Evolutionary conservation across 208 protist species (phyloP), one percentile per base, ranked within the genome.

Genomic region (Angomonas deanei): DNA sequence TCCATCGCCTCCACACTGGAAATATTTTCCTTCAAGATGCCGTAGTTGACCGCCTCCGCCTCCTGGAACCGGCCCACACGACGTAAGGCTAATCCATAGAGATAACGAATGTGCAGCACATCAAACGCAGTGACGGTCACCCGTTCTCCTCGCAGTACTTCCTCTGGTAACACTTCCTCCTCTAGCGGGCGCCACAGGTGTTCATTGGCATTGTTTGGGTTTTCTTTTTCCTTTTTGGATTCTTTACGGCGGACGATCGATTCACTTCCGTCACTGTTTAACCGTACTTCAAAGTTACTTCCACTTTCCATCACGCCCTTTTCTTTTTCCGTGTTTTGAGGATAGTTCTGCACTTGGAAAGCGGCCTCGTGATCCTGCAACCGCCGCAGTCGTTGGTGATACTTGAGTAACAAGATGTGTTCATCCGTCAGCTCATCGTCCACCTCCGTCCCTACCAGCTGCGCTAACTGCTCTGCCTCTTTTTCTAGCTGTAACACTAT

Each of bases 101-200:
- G 34, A 47, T 89, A 93, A 23, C 74, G 75, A 13, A 91, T 68
- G 61, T 93, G 86, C 58, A 90, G 76, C 38, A 78, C 80, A 61
- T 93, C 86, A 11, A 61, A 38, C 30, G 66, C 21, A 27, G 61
- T 86, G 32, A 88, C 68, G 19, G 74, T 39, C 27, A 78, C 61
- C 26, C 63, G 32, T 36, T 75, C 64, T 1, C 42, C 47, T 24
- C 42, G 39, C 1, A 68, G 57, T 5, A 34, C 46, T 23, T 55
- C 60, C 1, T 62, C 30, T 2, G 48, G 30, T 50, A 78, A 15
- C 60, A 50, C 64, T 59, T 78, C 73, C 19, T 34, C 42, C 53
- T 78, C 73, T 57, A 75, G 68, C 28, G 46, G 24, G 3, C 62
- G 49, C 19, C 62, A 50, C 34, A 75, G 24, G 27, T 48, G 55